Percentiles rank a stretch among this genome's conserved stretches.
phyloP scores from a whole-genome alignment of 2,329 filamentous ascomycete species.

The Colletotrichum paranaense region DNA sequence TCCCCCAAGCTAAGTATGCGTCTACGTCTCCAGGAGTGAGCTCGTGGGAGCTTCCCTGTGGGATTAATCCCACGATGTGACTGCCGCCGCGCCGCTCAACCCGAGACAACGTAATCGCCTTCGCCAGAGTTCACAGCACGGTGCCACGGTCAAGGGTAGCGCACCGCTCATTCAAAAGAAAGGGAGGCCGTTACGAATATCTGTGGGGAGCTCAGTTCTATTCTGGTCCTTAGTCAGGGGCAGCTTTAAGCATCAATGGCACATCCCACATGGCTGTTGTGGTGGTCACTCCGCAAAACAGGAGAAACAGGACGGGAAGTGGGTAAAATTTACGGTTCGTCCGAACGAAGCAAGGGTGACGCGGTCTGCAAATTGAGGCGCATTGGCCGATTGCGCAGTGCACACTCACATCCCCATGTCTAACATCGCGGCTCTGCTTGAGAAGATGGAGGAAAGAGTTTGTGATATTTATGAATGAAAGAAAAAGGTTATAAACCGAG shows the following conservation, averaged over 20 bases:
- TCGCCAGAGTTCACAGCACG: background rate
- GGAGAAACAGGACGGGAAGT: conserved; percentile 21
- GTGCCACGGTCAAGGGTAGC: background rate
- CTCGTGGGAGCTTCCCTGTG: too few species aligned
- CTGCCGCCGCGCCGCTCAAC: too few species aligned
- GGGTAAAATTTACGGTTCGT: conserved; percentile 15
- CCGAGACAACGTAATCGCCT: too few species aligned
- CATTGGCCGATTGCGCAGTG: conserved; percentile 20
- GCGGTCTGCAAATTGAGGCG: conserved; percentile 19
- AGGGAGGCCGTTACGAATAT: background rate
- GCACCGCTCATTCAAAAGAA: background rate
- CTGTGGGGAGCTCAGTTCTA: background rate
- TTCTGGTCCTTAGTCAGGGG: background rate
- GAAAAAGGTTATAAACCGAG: conserved; percentile 7
- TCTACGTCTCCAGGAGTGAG: too few species aligned
- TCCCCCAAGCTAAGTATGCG: too few species aligned
- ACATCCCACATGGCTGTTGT: background rate
- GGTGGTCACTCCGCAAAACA: conserved; percentile 4
- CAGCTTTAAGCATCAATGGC: background rate
- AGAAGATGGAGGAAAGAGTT: background rate
- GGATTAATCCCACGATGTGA: background rate
- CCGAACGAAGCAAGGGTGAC: conserved; percentile 9
- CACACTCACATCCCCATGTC: conserved; percentile 2
- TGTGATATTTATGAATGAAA: too few species aligned
- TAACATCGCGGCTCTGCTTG: conserved; percentile 1